Base-by-base conservation (phyloP, 2,329 filamentous ascomycete genomes). In the Colletotrichum shisoi region DNA sequence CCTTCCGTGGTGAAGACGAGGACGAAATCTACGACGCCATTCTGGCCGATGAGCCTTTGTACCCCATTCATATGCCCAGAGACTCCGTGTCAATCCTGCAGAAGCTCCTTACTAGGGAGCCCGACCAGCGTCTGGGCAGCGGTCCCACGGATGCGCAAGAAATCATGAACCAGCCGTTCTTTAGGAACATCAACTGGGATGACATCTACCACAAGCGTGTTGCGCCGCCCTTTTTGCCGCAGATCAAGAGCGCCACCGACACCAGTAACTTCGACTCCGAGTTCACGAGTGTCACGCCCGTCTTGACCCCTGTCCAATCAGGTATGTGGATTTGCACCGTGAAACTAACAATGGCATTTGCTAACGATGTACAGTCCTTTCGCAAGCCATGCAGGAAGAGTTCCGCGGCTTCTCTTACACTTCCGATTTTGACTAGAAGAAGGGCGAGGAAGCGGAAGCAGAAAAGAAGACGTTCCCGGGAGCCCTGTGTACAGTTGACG, bases 251-350 rank as follows among this genome's bases (percentile, higher is more conserved):
- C 76, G 87, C 94, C 9, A 97, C 95, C 49, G 95, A 99, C 81
- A 99, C 95, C n/a, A 97, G 94, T 84, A 99, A 99, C 82, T 99
- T 99, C 79, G 95, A 99, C 77, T 93, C 92, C 53, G 95, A 99
- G 78, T 99, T 99, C 77, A 99, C 95, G 1, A 98, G 94, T 76
- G 95, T 99, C 62, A 99, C 95, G 48, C 95, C 95, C 1, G 95
- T 99, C 65, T 85, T 99, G 72, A 99, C 95, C 37, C 95, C 95
- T 58, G 95, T 99, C 62, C 94, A 98, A 81, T 96, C 93, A 80
- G 93, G 94, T 96, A 91, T 83, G 91, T 84, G 66, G 59, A 39
- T 42, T 8, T 8, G 3, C 15, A 8, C 42, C 53, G 51, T 53
- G 52, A 58, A 24, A 17, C 7, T 27, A 24, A 19, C 8, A 27